Conservation (phyloP, 2,329 filamentous ascomycete genomes). For the Alternaria sp. region DNA sequence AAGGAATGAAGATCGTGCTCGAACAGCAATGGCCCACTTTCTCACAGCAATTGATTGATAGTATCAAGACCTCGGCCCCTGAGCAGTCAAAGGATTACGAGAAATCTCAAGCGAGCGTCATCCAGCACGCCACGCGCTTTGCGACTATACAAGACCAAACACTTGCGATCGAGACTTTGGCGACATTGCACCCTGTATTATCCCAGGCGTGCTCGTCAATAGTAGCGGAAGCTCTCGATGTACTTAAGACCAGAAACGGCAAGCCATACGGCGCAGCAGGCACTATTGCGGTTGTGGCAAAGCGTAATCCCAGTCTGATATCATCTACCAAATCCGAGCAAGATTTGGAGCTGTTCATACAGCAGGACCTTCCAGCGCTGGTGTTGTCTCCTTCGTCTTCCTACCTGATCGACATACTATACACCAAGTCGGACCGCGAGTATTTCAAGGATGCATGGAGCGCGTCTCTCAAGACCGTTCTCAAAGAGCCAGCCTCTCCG, state of each 20-base stretch:
- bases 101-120: constrained; percentile 74
- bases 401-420: constrained; percentile 71
- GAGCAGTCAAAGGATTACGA: constrained; percentile 81
- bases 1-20: constrained; percentile 60
- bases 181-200: constrained; percentile 28
- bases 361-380: constrained; percentile 65
- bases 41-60: constrained; percentile 68
- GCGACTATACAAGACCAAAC: constrained; percentile 61
- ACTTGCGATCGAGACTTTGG: constrained; percentile 18
- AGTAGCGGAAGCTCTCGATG: constrained; percentile 59
- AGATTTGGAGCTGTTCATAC: constrained; percentile 58
- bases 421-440: constrained; percentile 53
- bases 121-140: constrained; percentile 70
- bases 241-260: constrained; percentile 65
- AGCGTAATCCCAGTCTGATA: constrained; percentile 55
- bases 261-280: constrained; percentile 72
- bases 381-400: constrained; percentile 73
- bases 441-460: constrained; percentile 46
- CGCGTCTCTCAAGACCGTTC: constrained; percentile 38
- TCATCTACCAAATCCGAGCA: constrained; percentile 55
- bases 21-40: constrained; percentile 69
- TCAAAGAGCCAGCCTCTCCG: constrained; percentile 41
- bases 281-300: constrained; percentile 63
- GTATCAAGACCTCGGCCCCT: constrained; percentile 77
- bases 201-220: constrained; percentile 54